A percentile compares a stretch with the other conserved stretches of the same genome.
phyloP scores from a whole-genome alignment of 805 yeast genomes.

The Suhomyces prunicola region DNA sequence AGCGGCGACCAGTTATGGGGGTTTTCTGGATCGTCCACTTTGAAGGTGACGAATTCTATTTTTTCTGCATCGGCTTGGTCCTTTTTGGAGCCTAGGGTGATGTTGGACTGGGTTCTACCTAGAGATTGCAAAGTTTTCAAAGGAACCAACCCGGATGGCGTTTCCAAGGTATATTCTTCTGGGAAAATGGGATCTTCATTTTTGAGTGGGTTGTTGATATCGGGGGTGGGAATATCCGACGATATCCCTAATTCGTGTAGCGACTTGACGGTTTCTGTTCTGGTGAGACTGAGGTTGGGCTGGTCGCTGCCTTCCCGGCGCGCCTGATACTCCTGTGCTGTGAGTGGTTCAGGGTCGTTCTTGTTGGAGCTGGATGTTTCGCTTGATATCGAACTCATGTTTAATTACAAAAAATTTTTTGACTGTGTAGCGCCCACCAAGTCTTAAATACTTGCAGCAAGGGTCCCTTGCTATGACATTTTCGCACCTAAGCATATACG shows the following conservation, averaged over 20 bases:
- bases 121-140: slow-evolving; percentile 64
- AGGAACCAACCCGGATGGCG: slow-evolving; percentile 84
- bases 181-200: slow-evolving; percentile 76
- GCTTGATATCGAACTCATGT: background rate
- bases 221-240: slow-evolving; percentile 51
- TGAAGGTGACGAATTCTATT: slow-evolving; percentile 79
- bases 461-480: background rate
- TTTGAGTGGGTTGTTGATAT: slow-evolving; percentile 38
- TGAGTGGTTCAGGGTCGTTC: background rate
- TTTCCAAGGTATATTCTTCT: slow-evolving; percentile 87
- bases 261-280: slow-evolving; percentile 74
- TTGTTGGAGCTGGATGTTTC: background rate
- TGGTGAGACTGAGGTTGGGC: slow-evolving; percentile 23
- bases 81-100: background rate
- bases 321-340: background rate
- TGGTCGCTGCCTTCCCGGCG: background rate
- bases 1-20: slow-evolving; percentile 78
- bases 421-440: background rate
- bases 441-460: background rate
- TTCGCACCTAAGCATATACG: background rate
- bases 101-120: slow-evolving; percentile 45
- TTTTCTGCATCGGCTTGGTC: slow-evolving; percentile 7
- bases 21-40: slow-evolving; percentile 77
- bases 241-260: slow-evolving; percentile 57
- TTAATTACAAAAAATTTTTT: background rate